phyloP scores from a whole-genome alignment of 2,329 filamentous ascomycete genomes.

The Claviceps humidiphila region DNA sequence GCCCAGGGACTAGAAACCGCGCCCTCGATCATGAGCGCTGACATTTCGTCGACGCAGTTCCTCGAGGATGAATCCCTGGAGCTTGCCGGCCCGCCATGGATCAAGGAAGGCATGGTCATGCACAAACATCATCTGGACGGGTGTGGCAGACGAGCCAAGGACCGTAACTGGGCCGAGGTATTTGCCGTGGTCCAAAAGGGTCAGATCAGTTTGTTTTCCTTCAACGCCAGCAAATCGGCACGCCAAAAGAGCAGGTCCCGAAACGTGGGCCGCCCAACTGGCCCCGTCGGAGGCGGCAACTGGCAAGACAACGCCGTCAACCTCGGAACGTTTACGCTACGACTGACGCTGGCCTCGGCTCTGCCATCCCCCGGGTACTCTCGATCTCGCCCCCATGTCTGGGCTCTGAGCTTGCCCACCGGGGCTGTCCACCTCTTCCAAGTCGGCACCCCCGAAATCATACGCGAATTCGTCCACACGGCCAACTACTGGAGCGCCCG shows the following conservation, averaged over 20 bases:
- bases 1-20: constrained; percentile 36
- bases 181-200: constrained; percentile 96
- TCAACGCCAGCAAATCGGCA: constrained; percentile 66
- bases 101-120: constrained; percentile 89
- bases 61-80: constrained; percentile 89
- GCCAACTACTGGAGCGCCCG: constrained; percentile 97
- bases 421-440: constrained; percentile 98
- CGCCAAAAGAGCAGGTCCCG: constrained; percentile 50
- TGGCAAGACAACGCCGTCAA: constrained; percentile 96
- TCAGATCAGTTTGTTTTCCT: constrained; percentile 87
- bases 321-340: constrained; percentile 72
- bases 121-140: constrained; percentile 94
- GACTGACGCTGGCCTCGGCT: constrained; percentile 82
- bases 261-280: constrained; percentile 34
- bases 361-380: constrained; percentile 89
- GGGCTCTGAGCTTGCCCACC: constrained; percentile 81
- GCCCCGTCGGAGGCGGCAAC: constrained; percentile 83
- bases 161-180: constrained; percentile 86
- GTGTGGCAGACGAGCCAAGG: constrained; percentile 81
- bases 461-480: constrained; percentile 83
- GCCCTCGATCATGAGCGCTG: constrained; percentile 44
- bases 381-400: constrained; percentile 79
- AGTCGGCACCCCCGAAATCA: constrained; percentile 87
- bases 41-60: constrained; percentile 46
- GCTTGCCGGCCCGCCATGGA: constrained; percentile 89